These are phyloP conservation scores for Acacia pycnantha DNA, from an alignment of 331 rosid species.

Conservation along the genomic window DNA sequence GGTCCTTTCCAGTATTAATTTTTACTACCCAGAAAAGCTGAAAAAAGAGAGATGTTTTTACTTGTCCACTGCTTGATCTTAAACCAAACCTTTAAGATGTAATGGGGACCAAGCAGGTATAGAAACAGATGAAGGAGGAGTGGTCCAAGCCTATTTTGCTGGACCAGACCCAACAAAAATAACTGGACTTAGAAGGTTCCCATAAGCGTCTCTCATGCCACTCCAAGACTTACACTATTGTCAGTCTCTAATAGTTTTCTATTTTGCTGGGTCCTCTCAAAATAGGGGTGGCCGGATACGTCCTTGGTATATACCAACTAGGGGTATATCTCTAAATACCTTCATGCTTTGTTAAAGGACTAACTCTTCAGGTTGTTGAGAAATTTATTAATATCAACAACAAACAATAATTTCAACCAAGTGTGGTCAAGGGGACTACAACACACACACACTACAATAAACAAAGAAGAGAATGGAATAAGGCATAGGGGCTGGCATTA, in stretches of 20 bases:
- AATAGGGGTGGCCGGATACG: constrained; percentile 18
- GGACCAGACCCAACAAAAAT: constrained; percentile 26
- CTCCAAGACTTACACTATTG: not conserved
- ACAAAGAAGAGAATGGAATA: constrained; percentile 9
- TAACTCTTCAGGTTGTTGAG: constrained; percentile 31
- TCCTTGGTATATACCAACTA: constrained; percentile 18
- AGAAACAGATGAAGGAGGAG: not conserved
- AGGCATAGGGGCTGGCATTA: not conserved
- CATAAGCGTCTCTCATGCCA: constrained; percentile 4
- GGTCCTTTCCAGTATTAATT: not conserved
- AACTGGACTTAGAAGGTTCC: constrained; percentile 2
- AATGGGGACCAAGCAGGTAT: constrained; percentile 12
- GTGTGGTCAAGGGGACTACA: not conserved
- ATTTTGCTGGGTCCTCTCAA: constrained; percentile 13
- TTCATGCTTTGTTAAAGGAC: not conserved
- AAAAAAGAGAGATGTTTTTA: not conserved
- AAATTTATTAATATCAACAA: constrained; percentile 33
- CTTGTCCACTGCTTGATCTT: constrained; percentile 14
- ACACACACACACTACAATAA: not conserved
- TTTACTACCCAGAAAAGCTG: constrained; percentile 2
- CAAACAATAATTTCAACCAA: constrained; percentile 20
- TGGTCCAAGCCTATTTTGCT: constrained; percentile 12
- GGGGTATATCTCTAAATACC: constrained; percentile 24
- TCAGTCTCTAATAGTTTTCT: constrained; percentile 5
- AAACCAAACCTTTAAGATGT: constrained; percentile 1